phyloP scores from a whole-genome alignment of 805 yeast species.

The Pichia pseudocactophila region DNA sequence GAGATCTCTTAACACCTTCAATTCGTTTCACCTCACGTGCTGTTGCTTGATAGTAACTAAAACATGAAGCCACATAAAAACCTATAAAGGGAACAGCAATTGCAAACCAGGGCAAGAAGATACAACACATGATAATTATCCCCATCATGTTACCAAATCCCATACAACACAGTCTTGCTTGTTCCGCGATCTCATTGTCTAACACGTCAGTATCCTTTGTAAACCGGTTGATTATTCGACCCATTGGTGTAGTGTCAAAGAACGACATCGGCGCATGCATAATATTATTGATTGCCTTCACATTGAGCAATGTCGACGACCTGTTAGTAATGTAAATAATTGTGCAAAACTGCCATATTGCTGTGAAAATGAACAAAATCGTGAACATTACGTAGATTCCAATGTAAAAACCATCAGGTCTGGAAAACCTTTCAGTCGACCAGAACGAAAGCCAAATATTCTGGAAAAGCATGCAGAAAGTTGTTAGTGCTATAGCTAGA shows the following conservation, averaged over 20 bases:
- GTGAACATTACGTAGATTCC: constrained; percentile 63
- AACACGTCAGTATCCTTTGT: constrained; percentile 80
- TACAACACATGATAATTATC: constrained; percentile 32
- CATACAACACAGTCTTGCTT: constrained; percentile 50
- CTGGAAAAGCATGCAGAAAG: constrained; percentile 47
- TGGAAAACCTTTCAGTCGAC: constrained; percentile 46
- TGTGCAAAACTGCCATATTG: constrained; percentile 35
- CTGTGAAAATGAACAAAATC: constrained; percentile 36
- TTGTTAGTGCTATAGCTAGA: constrained; percentile 26
- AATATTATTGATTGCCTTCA: constrained; percentile 49
- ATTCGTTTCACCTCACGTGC: constrained; percentile 69
- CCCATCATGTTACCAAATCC: constrained; percentile 33
- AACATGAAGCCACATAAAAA: constrained; percentile 33
- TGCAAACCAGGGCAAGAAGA: constrained; percentile 52
- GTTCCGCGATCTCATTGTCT: constrained; percentile 74
- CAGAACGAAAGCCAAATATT: constrained; percentile 81
- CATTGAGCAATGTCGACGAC: constrained; percentile 50
- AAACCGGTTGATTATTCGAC: constrained; percentile 75
- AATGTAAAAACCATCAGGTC: constrained; percentile 46
- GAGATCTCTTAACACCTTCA: constrained; percentile 63
- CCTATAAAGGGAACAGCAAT: constrained; percentile 50
- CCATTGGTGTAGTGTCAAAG: constrained; percentile 82
- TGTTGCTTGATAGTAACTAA: constrained; percentile 57
- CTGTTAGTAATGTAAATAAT: constrained; percentile 43
- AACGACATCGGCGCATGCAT: constrained; percentile 76